A percentile compares a stretch with the other conserved stretches of the same genome.
Conservation (phyloP, 176 grass and related monocot genomes). For the Carex parvula region DNA sequence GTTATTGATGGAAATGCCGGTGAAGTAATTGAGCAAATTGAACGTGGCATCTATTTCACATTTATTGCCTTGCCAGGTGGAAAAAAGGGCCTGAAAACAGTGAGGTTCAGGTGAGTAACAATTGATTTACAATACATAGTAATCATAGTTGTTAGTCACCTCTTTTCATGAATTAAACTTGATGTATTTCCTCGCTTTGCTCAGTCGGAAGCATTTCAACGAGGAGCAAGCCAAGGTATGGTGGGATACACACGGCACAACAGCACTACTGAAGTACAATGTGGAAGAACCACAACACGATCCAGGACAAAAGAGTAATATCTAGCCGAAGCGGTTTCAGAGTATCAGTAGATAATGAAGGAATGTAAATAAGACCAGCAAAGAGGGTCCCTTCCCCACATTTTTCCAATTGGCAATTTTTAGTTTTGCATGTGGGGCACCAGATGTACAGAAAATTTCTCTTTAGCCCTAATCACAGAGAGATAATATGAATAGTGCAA, state of each 20-base stretch:
- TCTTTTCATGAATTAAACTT: background rate
- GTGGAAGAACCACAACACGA: constrained; percentile 21
- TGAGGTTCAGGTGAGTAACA: constrained; percentile 70
- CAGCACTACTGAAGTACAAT: constrained; percentile 43
- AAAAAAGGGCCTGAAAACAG: constrained; percentile 59
- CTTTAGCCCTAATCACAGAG: background rate
- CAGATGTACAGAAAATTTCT: constrained; percentile 17
- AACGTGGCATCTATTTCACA: constrained; percentile 69
- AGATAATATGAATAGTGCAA: background rate
- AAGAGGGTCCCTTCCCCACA: background rate
- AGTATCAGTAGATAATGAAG: background rate
- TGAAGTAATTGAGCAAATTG: constrained; percentile 57
- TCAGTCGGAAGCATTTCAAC: constrained; percentile 81
- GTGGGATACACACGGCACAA: constrained; percentile 70
- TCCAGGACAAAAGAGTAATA: background rate
- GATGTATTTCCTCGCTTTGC: constrained; percentile 24
- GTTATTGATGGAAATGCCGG: constrained; percentile 6
- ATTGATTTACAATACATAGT: background rate
- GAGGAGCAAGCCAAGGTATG: constrained; percentile 74
- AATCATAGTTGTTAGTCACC: background rate
- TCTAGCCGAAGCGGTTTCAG: background rate
- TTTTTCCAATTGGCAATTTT: background rate
- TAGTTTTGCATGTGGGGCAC: background rate
- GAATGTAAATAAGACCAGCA: background rate
- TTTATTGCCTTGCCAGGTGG: constrained; percentile 36